Percentiles rank a stretch among this genome's conserved stretches.
phyloP scores from a whole-genome alignment of 148 eudicot species.

The Silene uniflora region DNA sequence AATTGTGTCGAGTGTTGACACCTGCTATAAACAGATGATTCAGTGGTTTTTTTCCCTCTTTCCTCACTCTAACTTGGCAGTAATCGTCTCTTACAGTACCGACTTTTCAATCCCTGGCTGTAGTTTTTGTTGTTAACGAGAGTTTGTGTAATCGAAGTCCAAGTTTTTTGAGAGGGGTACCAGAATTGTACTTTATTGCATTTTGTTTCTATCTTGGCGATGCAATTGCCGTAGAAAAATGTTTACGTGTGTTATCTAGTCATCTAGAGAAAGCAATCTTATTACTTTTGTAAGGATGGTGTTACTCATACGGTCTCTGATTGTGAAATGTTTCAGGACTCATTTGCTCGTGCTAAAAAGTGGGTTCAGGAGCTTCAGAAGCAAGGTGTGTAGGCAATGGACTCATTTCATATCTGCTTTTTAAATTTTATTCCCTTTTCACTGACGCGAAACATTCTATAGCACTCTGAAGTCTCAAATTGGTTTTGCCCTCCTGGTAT shows the following conservation, averaged over 20 bases:
- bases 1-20: not conserved
- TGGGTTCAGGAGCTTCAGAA: conserved; percentile 99
- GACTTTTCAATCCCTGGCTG: too few relatives aligned
- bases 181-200: not conserved
- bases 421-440: not conserved
- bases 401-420: not conserved
- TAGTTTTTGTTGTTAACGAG: not conserved
- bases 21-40: not conserved
- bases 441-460: not conserved
- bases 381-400: conserved; percentile 56
- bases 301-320: conserved; percentile 7
- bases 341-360: conserved; percentile 84
- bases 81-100: too few relatives aligned
- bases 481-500: not conserved
- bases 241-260: not conserved
- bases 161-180: not conserved
- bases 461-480: not conserved
- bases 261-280: not conserved
- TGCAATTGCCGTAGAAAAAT: not conserved
- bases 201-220: not conserved
- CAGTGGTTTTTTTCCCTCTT: not conserved
- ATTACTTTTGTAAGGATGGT: not conserved
- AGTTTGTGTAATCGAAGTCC: not conserved
- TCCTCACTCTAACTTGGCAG: not conserved
- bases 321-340: conserved; percentile 54